Evolutionary conservation across 108 stramenopile genomes (phyloP).

Genomic region (Cylindrotheca closterium): DNA sequence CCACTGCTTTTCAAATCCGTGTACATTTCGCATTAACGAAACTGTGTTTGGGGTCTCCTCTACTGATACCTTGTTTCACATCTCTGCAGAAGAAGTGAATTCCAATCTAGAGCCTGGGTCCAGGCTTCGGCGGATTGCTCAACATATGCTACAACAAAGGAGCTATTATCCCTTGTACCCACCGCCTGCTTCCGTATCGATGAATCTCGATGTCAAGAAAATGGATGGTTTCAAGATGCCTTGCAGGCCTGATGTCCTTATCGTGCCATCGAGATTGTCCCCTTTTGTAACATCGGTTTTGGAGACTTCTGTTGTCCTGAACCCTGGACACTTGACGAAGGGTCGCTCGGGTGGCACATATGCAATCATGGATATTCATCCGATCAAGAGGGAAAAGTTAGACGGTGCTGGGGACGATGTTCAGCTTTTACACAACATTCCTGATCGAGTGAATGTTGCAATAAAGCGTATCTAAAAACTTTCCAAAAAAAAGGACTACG

Average conservation of each 20-base stretch:
- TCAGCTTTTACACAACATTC: conserved; percentile 40
- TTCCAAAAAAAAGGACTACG: too few species aligned
- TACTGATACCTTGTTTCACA: conserved; percentile 85
- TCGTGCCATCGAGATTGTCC: conserved; percentile 90
- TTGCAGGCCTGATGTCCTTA: conserved; percentile 86
- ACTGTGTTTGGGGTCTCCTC: conserved; percentile 84
- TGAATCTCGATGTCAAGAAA: conserved; percentile 83
- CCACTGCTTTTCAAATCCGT: conserved; percentile 90
- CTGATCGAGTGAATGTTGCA: conserved; percentile 71
- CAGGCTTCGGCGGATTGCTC: conserved; percentile 84
- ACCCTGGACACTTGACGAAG: conserved; percentile 85
- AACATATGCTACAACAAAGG: conserved; percentile 88
- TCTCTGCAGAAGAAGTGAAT: conserved; percentile 82
- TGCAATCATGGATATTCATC: conserved; percentile 82
- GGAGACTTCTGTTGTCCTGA: conserved; percentile 73
- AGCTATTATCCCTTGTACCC: conserved; percentile 96
- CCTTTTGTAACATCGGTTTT: conserved; percentile 72
- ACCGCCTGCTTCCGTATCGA: conserved; percentile 41
- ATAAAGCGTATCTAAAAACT: conserved; percentile 71
- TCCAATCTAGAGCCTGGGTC: conserved; percentile 63
- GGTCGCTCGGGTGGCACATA: conserved; percentile 91
- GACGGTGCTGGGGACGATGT: conserved; percentile 46
- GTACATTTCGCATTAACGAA: conserved; percentile 87
- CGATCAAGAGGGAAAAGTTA: conserved; percentile 55
- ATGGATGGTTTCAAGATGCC: conserved; percentile 78